Percentiles rank a stretch among this genome's conserved stretches.
These are phyloP conservation scores for Retiboletus flavoniger DNA, from an alignment of 1,284 basidiomycete genomes.

Conservation along the genomic window DNA sequence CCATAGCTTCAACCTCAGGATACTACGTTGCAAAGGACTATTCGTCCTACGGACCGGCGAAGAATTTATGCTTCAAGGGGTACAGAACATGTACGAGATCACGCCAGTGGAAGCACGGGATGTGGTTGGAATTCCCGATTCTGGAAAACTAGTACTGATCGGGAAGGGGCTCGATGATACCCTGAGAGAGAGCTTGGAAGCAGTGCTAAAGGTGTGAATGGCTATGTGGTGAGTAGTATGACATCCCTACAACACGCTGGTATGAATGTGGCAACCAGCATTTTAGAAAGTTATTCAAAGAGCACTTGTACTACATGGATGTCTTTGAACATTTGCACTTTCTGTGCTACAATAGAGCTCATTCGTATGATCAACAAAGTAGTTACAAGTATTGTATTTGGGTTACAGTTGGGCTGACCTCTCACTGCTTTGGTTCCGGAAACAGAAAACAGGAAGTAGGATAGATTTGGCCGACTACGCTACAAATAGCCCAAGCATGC, in stretches of 20 bases:
- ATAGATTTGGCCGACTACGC: too few species aligned
- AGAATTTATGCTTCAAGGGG: slow-evolving; percentile 80
- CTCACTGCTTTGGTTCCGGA: too few species aligned
- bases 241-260: not conserved
- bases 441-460: too few species aligned
- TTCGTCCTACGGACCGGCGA: slow-evolving; percentile 54
- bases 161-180: slow-evolving; percentile 68
- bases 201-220: slow-evolving; percentile 13
- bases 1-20: slow-evolving; percentile 41
- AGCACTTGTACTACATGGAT: not conserved
- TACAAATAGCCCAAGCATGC: too few species aligned
- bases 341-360: not conserved
- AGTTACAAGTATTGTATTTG: not conserved
- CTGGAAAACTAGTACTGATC: slow-evolving; percentile 84
- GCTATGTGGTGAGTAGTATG: not conserved
- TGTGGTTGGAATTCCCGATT: slow-evolving; percentile 49
- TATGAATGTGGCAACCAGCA: not conserved
- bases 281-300: not conserved
- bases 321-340: not conserved
- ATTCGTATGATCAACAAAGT: not conserved
- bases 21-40: slow-evolving; percentile 84
- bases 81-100: slow-evolving; percentile 83
- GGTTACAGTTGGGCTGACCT: too few species aligned
- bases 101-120: slow-evolving; percentile 42
- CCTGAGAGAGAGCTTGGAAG: slow-evolving; percentile 52